A percentile compares a stretch with the other conserved stretches of the same genome.
Conservation (phyloP, 768 basidiomycete genomes). For the Mycena latifolia region DNA sequence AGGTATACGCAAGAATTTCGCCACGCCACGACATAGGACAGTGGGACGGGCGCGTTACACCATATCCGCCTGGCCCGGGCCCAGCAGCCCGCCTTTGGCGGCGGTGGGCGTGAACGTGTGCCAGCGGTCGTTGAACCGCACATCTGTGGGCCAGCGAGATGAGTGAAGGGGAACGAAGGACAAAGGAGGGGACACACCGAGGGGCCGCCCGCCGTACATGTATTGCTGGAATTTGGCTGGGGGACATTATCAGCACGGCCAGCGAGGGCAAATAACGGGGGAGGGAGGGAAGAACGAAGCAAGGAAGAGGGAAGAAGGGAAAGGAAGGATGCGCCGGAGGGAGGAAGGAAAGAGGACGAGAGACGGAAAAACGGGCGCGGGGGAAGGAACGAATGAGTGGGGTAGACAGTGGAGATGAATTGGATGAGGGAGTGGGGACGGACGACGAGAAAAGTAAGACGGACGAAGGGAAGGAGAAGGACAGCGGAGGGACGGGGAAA, state of each 20-base stretch:
- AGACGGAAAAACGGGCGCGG: no score
- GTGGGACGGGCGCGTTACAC: no score
- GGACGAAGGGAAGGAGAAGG: no score
- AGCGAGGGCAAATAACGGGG: no score
- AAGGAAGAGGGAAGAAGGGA: no score
- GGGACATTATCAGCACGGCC: no score
- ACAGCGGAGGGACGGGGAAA: no score
- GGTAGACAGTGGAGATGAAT: not conserved
- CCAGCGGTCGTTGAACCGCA: conserved; percentile 96
- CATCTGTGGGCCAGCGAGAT: conserved; percentile 66
- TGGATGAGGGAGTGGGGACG: not conserved
- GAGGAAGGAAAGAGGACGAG: not conserved
- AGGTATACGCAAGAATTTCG: no score
- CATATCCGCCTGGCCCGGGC: conserved; percentile 72
- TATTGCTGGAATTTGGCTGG: conserved; percentile 95
- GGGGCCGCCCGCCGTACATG: conserved; percentile 92
- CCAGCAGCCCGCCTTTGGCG: conserved; percentile 87
- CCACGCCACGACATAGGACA: no score
- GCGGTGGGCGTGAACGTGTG: conserved; percentile 92
- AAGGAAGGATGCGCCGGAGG: no score
- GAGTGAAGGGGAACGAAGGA: conserved; percentile 3
- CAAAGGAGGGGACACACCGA: conserved; percentile 66
- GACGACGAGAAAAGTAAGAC: no score
- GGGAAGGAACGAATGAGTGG: no score
- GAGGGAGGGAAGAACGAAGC: not conserved